These are phyloP conservation scores for Macrolepiota dolichaula DNA, from an alignment of 768 basidiomycete species.

Conservation along the genomic window DNA sequence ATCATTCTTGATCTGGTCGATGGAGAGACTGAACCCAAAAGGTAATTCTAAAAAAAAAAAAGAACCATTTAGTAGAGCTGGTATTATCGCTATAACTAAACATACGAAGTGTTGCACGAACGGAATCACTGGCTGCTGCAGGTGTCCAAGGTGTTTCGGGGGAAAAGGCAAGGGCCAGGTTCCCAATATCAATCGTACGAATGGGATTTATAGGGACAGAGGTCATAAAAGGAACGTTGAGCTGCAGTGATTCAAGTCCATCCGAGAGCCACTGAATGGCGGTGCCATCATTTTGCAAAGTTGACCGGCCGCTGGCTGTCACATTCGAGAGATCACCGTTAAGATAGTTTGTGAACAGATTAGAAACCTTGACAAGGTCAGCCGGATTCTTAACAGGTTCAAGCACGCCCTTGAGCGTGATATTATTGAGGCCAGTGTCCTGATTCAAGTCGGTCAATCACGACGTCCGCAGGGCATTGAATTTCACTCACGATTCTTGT, in stretches of 20 bases:
- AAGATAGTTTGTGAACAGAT: slow-evolving; percentile 69
- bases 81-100: neutral
- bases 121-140: slow-evolving; percentile 50
- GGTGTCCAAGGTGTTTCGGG: slow-evolving; percentile 55
- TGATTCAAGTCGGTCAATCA: slow-evolving; percentile 18
- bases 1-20: slow-evolving; percentile 60
- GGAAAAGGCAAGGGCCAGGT: slow-evolving; percentile 55
- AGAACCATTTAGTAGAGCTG: slow-evolving; percentile 3
- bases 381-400: slow-evolving; percentile 45
- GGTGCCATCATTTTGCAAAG: slow-evolving; percentile 52
- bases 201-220: slow-evolving; percentile 57
- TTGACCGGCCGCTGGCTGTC: slow-evolving; percentile 56
- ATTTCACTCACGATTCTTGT: slow-evolving; percentile 46
- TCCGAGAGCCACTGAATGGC: slow-evolving; percentile 64
- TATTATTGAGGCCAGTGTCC: slow-evolving; percentile 52
- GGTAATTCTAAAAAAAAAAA: slow-evolving; percentile 47
- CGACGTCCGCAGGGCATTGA: neutral
- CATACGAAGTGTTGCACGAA: slow-evolving; percentile 56
- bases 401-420: slow-evolving; percentile 56
- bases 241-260: slow-evolving; percentile 53
- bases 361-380: slow-evolving; percentile 48
- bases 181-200: slow-evolving; percentile 57
- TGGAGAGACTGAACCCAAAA: slow-evolving; percentile 62
- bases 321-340: slow-evolving; percentile 60
- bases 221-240: slow-evolving; percentile 61